Evolutionary conservation across 371 early-diverging fungal genomes (phyloP), one percentile per base, ranked within the genome.

Genomic region (Gilbertella persicaria): DNA sequence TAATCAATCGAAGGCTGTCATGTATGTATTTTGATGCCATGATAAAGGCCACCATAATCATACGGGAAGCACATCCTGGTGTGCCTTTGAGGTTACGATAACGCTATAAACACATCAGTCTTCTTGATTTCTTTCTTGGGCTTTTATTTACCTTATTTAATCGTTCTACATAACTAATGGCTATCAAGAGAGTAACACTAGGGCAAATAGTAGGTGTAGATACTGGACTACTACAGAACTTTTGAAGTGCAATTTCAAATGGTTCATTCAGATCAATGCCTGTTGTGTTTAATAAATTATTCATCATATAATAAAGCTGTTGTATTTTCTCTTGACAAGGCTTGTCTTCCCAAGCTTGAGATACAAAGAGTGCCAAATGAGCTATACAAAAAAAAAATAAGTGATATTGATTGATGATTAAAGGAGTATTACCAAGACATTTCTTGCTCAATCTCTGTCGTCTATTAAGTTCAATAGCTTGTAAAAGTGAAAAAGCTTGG

Each of bases 11-110:
- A 14, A 78, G 58, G 35, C 63, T 67, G 10, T 77, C 58, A 17
- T 81, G 75, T 7, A 80, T 75, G 24, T 71, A 80, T 54, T 82
- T 84, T 10, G 79, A 72, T 8, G 82, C 82, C 56, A 84, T 76
- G 45, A 79, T 78, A 35, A 67, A 84, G n/a, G 84, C 82, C 4
- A 79, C 71, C 52, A 79, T 53, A 9, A 84, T 75, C 37, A 84
- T 66, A 0, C 84, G 75, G 21, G 72, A 76, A 6, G 78, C 73
- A 44, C 82, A 84, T 13, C 84, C 82, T 17, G 72, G 50, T 41
- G 75, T 77, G 0, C 82, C 84, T 47, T 67, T 75, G 19, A 80
- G 65, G 24, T 67, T 62, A 4, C 63, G 64, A 37, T 80, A 73
- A 65, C 75, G 73, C 82, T 80, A 50, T 10, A 21, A 19, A 4